A percentile compares a stretch with the other conserved stretches of the same genome.
Evolutionary conservation across 192 early-diverging fungal species (phyloP).

Genomic region (Coemansia sp.): DNA sequence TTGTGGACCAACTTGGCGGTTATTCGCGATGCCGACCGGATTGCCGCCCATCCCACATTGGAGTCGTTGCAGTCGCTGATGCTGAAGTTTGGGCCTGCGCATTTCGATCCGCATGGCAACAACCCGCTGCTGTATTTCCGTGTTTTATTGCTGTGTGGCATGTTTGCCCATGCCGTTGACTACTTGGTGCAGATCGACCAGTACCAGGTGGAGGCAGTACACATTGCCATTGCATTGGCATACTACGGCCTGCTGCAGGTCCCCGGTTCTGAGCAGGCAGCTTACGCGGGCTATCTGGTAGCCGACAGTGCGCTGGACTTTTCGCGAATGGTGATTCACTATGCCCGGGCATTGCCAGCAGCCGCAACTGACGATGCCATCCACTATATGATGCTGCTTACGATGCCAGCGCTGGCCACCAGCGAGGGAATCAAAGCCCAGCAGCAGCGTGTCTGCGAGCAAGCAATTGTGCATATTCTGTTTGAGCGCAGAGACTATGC

Average conservation of each 20-base stretch:
- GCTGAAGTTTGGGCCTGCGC: slow-evolving; percentile 62
- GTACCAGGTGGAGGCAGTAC: slow-evolving; percentile 79
- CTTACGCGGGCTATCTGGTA: slow-evolving; percentile 26
- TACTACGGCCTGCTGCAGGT: slow-evolving; percentile 77
- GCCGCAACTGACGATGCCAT: slow-evolving; percentile 30
- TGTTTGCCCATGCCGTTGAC: slow-evolving; percentile 85
- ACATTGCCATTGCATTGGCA: slow-evolving; percentile 81
- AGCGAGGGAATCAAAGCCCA: slow-evolving; percentile 3
- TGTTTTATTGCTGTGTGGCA: slow-evolving; percentile 79
- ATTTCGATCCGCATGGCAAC: slow-evolving; percentile 68
- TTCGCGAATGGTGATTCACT: slow-evolving; percentile 34
- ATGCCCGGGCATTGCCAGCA: slow-evolving; percentile 33
- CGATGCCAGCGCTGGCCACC: slow-evolving; percentile 11
- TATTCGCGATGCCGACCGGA: slow-evolving; percentile 56
- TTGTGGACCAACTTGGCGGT: slow-evolving; percentile 84
- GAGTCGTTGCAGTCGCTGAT: slow-evolving; percentile 66
- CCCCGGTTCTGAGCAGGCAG: slow-evolving; percentile 53
- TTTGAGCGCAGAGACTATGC: slow-evolving; percentile 62
- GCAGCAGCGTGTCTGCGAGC: slow-evolving; percentile 25
- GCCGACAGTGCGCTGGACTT: slow-evolving; percentile 25
- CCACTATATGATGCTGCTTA: slow-evolving; percentile 45
- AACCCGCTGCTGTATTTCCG: slow-evolving; percentile 77
- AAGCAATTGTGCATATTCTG: slow-evolving; percentile 51
- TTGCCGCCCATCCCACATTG: slow-evolving; percentile 51
- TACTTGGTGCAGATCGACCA: slow-evolving; percentile 64